These are phyloP conservation scores for Phytophthora foliorum DNA, from an alignment of 352 stramenopile genomes.

Conservation along the genomic window DNA sequence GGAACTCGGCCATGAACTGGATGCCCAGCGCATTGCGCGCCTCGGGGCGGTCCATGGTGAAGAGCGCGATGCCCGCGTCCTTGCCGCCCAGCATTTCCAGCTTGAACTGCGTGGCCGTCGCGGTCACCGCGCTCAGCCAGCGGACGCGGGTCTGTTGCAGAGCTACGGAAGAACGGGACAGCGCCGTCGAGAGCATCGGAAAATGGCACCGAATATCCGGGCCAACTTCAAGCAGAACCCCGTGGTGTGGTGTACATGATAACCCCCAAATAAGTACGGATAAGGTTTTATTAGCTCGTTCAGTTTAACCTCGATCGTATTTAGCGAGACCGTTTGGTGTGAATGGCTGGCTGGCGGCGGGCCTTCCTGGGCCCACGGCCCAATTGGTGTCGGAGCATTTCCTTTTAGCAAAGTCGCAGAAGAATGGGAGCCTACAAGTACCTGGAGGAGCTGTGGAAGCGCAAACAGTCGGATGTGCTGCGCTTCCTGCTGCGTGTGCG, in stretches of 20 bases:
- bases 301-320: constrained; percentile 7
- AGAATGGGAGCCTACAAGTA: constrained; percentile 99
- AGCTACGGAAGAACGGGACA: background rate
- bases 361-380: background rate
- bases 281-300: background rate
- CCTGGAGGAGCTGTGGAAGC: constrained; percentile 99
- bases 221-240: constrained; percentile 21
- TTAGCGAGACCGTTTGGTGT: background rate
- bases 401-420: constrained; percentile 60
- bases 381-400: constrained; percentile 12
- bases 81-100: constrained; percentile 69
- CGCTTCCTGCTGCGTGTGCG: constrained; percentile 99
- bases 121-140: constrained; percentile 23
- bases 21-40: constrained; percentile 81
- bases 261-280: background rate
- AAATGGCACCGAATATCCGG: background rate
- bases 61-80: constrained; percentile 68
- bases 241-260: background rate
- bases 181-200: constrained; percentile 15
- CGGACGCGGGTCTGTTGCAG: background rate
- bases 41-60: constrained; percentile 82
- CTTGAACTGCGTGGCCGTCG: constrained; percentile 55
- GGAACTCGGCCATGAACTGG: constrained; percentile 88
- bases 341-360: constrained; percentile 23
- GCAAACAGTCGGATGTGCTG: constrained; percentile 99